phyloP scores from a whole-genome alignment of 176 grass and related monocot species.

The Eremochloa ophiuroides region DNA sequence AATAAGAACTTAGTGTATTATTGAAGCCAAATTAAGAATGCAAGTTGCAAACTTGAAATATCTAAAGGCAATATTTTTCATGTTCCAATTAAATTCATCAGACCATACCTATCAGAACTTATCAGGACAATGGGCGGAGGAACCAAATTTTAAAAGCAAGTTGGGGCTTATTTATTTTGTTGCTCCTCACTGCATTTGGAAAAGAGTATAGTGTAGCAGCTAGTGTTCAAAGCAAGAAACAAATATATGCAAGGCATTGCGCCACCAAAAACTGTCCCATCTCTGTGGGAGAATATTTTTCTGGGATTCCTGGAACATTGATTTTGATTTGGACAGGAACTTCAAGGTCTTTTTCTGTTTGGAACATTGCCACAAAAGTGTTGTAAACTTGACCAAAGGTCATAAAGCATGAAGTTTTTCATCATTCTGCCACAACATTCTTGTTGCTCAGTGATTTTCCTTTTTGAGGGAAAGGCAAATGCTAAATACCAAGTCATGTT shows the following conservation, averaged over 20 bases:
- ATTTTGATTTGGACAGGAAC: slow-evolving; percentile 40
- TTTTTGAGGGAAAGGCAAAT: neutral
- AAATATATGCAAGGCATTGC: neutral
- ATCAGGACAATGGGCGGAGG: slow-evolving; percentile 16
- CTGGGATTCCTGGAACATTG: slow-evolving; percentile 14
- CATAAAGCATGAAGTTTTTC: slow-evolving; percentile 22
- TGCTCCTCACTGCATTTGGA: slow-evolving; percentile 35
- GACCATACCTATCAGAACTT: slow-evolving; percentile 7
- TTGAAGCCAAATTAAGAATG: slow-evolving; percentile 25
- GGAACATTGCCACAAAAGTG: slow-evolving; percentile 30
- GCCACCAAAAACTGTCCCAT: slow-evolving; percentile 30
- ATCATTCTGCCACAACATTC: neutral
- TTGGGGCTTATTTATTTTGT: slow-evolving; percentile 42
- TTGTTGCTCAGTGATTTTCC: slow-evolving; percentile 3
- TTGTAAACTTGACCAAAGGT: slow-evolving; percentile 11
- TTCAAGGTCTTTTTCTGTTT: slow-evolving; percentile 27
- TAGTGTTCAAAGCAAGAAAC: slow-evolving; percentile 25
- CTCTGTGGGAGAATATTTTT: slow-evolving; percentile 16
- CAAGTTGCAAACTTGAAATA: slow-evolving; percentile 29
- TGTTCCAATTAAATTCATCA: slow-evolving; percentile 20
- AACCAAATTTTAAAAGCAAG: slow-evolving; percentile 32
- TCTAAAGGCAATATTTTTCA: slow-evolving; percentile 2
- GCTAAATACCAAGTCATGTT: slow-evolving; percentile 1
- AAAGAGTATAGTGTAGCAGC: slow-evolving; percentile 47
- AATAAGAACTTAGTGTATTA: neutral